Percentiles rank a stretch among this genome's conserved stretches.
Evolutionary conservation across 164 flowering plant species (phyloP).

Genomic region (Warburgia ugandensis): DNA sequence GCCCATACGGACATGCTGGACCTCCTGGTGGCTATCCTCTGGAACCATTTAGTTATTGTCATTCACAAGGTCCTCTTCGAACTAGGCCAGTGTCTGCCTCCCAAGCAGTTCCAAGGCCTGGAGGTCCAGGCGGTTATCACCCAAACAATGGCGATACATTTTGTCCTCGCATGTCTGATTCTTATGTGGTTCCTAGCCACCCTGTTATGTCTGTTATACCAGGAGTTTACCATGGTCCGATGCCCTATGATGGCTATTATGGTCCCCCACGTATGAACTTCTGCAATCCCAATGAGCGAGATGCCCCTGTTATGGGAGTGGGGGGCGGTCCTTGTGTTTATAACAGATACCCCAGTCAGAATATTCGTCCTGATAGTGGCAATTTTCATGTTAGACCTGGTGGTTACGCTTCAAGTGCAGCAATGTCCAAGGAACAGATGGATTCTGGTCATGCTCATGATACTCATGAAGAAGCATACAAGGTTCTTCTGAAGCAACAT

Average conservation of each 20-base stretch:
- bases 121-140: constrained; percentile 57
- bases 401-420: constrained; percentile 38
- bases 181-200: constrained; percentile 35
- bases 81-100: constrained; percentile 44
- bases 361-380: constrained; percentile 34
- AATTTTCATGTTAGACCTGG: constrained; percentile 39
- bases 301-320: constrained; percentile 52
- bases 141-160: constrained; percentile 59
- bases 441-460: constrained; percentile 42
- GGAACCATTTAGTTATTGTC: constrained; percentile 73
- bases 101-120: constrained; percentile 55
- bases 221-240: constrained; percentile 69
- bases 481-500: constrained; percentile 61
- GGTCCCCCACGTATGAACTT: constrained; percentile 65
- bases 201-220: constrained; percentile 73
- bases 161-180: constrained; percentile 64
- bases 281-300: constrained; percentile 54
- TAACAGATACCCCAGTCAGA: constrained; percentile 42
- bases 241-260: constrained; percentile 76
- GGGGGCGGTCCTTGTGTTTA: constrained; percentile 55
- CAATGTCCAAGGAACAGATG: constrained; percentile 32
- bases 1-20: constrained; percentile 58
- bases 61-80: constrained; percentile 42
- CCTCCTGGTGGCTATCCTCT: constrained; percentile 69
- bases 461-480: constrained; percentile 38